These are phyloP conservation scores for Flueggea neowawraea DNA, from an alignment of 441 rosid species.

Conservation along the genomic window DNA sequence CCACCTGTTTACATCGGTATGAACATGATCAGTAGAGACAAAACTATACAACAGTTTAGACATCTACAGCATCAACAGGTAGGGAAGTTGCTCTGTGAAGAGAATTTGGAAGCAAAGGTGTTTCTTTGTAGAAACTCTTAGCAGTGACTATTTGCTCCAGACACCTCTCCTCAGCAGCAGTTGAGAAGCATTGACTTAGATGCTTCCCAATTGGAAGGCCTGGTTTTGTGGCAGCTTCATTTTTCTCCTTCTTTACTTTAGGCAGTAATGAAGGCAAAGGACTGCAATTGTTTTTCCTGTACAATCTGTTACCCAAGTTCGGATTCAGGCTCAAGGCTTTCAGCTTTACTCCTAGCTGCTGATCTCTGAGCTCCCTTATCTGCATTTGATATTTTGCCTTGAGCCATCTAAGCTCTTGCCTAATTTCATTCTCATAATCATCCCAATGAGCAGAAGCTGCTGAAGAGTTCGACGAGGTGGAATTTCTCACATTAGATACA, in stretches of 20 bases:
- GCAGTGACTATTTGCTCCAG: conserved; percentile 28
- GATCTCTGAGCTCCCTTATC: conserved; percentile 51
- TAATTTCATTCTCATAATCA: conserved; percentile 59
- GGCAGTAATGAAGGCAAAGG: conserved; percentile 10
- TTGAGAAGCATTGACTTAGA: background rate
- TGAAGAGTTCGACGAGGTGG: conserved; percentile 24
- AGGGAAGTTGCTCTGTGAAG: conserved; percentile 78
- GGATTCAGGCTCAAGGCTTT: conserved; percentile 15
- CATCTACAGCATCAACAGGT: conserved; percentile 77
- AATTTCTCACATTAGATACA: conserved; percentile 19
- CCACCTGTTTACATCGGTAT: too few relatives aligned
- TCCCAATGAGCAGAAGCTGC: conserved; percentile 21
- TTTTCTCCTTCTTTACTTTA: conserved; percentile 13
- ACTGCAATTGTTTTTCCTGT: conserved; percentile 8
- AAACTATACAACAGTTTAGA: conserved; percentile 27
- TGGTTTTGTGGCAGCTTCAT: conserved; percentile 13
- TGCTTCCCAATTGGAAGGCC: conserved; percentile 11
- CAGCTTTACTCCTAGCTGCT: conserved; percentile 27
- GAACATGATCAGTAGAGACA: too few relatives aligned
- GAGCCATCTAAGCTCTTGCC: conserved; percentile 78
- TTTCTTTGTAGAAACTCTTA: conserved; percentile 31
- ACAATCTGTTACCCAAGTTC: conserved; percentile 5
- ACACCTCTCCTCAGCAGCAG: conserved; percentile 20
- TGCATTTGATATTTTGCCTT: conserved; percentile 76
- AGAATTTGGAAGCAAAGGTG: conserved; percentile 40